Evolutionary conservation across 1,284 basidiomycete genomes (phyloP), one percentile per base, ranked within the genome.

Genomic region (Coniferiporia sulphurascens): DNA sequence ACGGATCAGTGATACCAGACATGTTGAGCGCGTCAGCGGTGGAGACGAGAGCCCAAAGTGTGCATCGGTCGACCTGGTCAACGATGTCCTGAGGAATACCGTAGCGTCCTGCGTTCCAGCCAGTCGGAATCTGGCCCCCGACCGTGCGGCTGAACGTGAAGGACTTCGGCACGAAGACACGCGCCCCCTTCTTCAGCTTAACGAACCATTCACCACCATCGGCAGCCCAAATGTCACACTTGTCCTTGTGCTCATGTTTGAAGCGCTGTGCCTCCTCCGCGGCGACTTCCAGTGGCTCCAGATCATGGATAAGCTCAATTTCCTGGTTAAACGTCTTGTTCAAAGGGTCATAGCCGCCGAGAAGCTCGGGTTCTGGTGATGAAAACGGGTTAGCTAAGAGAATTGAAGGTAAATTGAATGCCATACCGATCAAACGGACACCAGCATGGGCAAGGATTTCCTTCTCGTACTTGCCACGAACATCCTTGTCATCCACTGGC

Each of bases 51-150:
- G 95, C 91, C 96, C 96, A 98, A 15, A 99, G 84, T 3, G 94
- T 89, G n/a, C 89, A 86, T 63, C 95, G 88, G 73, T 99, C 97
- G 50, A 89, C 91, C 74, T 98, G 95, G 38, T 91, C 86, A 66
- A 96, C 83, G 71, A 99, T 98, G 70, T 99, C 96, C 55, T 93
- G 88, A n/a, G 97, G 97, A 65, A 99, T 95, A 68, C 97, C 96
- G 70, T 95, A 99, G 63, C 94, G 90, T 59, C 91, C 88, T 63
- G 95, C 95, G 65, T 93, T 81, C 95, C 96, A 99, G 17, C 97
- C 97, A 41, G 95, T 96, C 8, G 97, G 96, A 61, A 99, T 83
- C 73, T 99, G 96, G 61, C 95, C 96, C 58, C 92, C 95, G 59
- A 98, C 96, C 53, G 91, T 85, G 59, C 96, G 91, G 72, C 88